These are phyloP conservation scores for Picea glauca DNA, from an alignment of 75 land plant species.

Conservation along the genomic window DNA sequence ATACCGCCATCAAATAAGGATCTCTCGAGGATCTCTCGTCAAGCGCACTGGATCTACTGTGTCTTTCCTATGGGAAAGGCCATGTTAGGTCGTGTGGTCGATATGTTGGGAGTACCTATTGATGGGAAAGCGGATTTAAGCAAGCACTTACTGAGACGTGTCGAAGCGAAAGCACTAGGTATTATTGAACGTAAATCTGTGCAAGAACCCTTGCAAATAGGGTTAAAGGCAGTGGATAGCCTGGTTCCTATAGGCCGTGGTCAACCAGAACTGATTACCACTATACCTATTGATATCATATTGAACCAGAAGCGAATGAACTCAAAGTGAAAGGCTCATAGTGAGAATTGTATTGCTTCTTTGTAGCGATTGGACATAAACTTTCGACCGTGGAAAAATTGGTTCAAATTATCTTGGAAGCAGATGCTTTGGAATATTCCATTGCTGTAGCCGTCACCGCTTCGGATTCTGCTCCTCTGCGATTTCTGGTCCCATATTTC, in stretches of 20 bases:
- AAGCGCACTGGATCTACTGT: slow-evolving; percentile 15
- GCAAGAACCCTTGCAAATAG: not conserved
- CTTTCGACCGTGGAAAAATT: slow-evolving; percentile 15
- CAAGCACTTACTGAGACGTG: slow-evolving; percentile 14
- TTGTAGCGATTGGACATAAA: not conserved
- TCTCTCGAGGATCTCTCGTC: slow-evolving; percentile 15
- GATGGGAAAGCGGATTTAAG: slow-evolving; percentile 25
- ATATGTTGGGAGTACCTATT: slow-evolving; percentile 19
- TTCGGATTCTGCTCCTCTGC: slow-evolving; percentile 18
- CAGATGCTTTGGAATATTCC: slow-evolving; percentile 1
- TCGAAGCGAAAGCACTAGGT: slow-evolving; percentile 25
- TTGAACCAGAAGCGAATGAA: slow-evolving; percentile 10
- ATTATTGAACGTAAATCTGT: slow-evolving; percentile 27
- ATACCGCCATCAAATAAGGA: slow-evolving; percentile 12
- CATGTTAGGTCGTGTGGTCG: slow-evolving; percentile 12
- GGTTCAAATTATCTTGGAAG: slow-evolving; percentile 11
- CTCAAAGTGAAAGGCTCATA: not conserved
- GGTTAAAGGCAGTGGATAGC: slow-evolving; percentile 9
- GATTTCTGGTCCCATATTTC: slow-evolving; percentile 25
- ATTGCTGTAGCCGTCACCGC: slow-evolving; percentile 13
- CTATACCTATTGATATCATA: slow-evolving; percentile 21
- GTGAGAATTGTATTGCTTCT: not conserved
- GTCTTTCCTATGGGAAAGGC: slow-evolving; percentile 17
- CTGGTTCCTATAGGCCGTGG: slow-evolving; percentile 28
- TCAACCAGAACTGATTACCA: slow-evolving; percentile 27